Evolutionary conservation across 2,329 filamentous ascomycete genomes (phyloP).

Genomic region (Sporothrix mexicana): DNA sequence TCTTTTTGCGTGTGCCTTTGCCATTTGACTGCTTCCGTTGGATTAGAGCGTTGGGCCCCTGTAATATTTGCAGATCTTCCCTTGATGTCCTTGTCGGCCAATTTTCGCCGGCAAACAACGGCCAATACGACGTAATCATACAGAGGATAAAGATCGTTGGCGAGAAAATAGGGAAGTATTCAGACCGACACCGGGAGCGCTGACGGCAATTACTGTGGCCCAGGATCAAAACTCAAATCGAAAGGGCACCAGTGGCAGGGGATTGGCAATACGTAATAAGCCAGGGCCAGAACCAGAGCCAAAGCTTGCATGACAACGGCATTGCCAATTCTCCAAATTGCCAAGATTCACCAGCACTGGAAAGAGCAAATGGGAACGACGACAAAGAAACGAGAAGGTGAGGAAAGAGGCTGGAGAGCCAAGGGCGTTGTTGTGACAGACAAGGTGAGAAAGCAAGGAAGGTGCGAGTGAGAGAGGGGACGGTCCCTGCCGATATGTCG

Average conservation of each 20-base stretch:
- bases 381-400: not conserved
- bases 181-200: not conserved
- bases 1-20: not conserved
- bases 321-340: not conserved
- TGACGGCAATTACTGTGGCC: not conserved
- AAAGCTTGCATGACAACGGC: not conserved
- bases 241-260: not conserved
- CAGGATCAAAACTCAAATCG: not conserved
- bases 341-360: not conserved
- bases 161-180: too few relatives aligned
- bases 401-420: not conserved
- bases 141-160: not conserved
- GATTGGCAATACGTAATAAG: not conserved
- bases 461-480: not conserved
- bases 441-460: not conserved
- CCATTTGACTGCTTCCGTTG: not conserved
- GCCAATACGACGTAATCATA: not conserved
- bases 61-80: conserved; percentile 13
- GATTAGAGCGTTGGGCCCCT: not conserved
- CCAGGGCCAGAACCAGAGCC: not conserved
- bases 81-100: not conserved
- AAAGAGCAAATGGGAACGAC: too few relatives aligned
- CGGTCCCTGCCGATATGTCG: conserved; percentile 5
- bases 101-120: not conserved
- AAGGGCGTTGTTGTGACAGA: not conserved